Evolutionary conservation across 805 yeast genomes (phyloP).

Genomic region (Komagataella ulmi): DNA sequence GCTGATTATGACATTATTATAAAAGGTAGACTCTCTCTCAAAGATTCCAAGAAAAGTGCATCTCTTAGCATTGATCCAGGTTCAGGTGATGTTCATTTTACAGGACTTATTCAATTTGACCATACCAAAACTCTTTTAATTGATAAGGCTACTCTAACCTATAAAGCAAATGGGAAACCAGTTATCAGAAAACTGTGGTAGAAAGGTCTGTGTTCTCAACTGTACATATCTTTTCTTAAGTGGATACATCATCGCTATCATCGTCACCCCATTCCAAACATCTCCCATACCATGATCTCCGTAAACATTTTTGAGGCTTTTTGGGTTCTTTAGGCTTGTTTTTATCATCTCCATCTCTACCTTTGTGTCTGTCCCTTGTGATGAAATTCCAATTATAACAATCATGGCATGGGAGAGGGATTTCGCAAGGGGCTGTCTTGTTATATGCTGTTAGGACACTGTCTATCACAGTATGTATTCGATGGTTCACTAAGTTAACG

Average conservation of each 20-base stretch:
- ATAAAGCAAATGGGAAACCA: conserved; percentile 12
- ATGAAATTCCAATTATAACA: conserved; percentile 83
- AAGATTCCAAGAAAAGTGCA: not conserved
- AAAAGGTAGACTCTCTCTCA: conserved; percentile 15
- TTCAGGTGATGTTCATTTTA: conserved; percentile 16
- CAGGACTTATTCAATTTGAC: conserved; percentile 21
- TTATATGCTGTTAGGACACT: conserved; percentile 63
- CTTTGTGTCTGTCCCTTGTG: conserved; percentile 24
- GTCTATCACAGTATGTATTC: conserved; percentile 84
- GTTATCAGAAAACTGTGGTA: conserved; percentile 17
- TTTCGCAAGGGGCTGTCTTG: conserved; percentile 58
- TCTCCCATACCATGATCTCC: conserved; percentile 1
- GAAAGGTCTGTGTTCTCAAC: not conserved
- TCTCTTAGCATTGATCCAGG: not conserved
- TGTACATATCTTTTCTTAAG: not conserved
- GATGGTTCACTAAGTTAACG: conserved; percentile 75
- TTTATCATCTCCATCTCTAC: conserved; percentile 2
- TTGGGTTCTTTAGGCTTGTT: not conserved
- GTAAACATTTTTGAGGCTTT: not conserved
- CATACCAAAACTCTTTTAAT: conserved; percentile 20
- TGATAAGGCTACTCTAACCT: conserved; percentile 12
- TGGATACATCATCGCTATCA: conserved; percentile 5
- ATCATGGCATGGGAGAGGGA: conserved; percentile 77
- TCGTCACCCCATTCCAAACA: conserved; percentile 21
- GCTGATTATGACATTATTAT: conserved; percentile 18